phyloP scores from a whole-genome alignment of 169 alveolate species.

The Eimeria necatrix region DNA sequence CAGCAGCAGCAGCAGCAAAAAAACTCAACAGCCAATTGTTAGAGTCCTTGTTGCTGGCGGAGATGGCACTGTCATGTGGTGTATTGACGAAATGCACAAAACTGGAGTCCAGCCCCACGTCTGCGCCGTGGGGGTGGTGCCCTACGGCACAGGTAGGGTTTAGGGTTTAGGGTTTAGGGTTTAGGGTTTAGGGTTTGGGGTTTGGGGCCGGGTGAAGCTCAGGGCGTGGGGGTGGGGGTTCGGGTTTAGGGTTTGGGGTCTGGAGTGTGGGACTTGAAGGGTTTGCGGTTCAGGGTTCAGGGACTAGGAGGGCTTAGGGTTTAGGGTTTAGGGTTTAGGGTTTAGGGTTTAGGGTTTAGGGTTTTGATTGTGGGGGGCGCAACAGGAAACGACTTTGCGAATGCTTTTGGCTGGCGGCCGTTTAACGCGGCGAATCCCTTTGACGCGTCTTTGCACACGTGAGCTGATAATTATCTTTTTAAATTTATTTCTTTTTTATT shows the following conservation, averaged over 20 bases:
- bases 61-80: constrained; percentile 97
- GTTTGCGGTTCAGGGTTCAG: not conserved
- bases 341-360: too few species aligned
- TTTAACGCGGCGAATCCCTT: constrained; percentile 88
- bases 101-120: constrained; percentile 87
- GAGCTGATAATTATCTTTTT: not conserved
- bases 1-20: not conserved
- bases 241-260: not conserved
- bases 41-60: constrained; percentile 96
- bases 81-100: constrained; percentile 90
- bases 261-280: too few species aligned
- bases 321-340: constrained; percentile 6
- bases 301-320: not conserved
- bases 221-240: constrained; percentile 88
- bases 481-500: too few species aligned
- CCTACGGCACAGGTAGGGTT: constrained; percentile 96
- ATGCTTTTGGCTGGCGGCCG: constrained; percentile 93
- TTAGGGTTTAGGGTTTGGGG: constrained; percentile 12
- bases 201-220: not conserved
- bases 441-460: constrained; percentile 87
- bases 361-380: too few species aligned
- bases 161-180: constrained; percentile 42
- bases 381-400: constrained; percentile 95
- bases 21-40: constrained; percentile 3
- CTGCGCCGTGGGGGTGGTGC: constrained; percentile 93